phyloP scores from a whole-genome alignment of 225 moss, liverwort and hornwort species.

The Ulota crispa region DNA sequence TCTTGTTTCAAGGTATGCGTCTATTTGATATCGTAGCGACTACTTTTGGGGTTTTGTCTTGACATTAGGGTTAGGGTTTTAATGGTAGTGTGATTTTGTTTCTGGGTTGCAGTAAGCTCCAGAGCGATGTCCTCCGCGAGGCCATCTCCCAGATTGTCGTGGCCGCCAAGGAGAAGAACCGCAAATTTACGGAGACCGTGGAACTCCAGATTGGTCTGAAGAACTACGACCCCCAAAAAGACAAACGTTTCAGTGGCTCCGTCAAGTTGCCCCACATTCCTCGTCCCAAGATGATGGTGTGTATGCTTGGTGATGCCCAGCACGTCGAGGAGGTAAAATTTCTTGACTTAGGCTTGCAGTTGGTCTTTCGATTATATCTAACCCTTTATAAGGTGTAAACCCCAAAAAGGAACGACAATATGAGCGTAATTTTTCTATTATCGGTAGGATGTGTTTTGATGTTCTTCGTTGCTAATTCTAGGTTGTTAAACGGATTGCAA shows the following conservation, averaged over 20 bases:
- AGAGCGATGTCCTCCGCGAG: conserved; percentile 77
- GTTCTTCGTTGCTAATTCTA: too few species aligned
- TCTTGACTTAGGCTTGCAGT: neutral
- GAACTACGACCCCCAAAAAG: conserved; percentile 92
- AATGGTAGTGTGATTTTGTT: neutral
- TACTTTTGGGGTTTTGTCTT: neutral
- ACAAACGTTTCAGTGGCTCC: conserved; percentile 86
- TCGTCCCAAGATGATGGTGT: conserved; percentile 85
- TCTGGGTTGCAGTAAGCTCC: conserved; percentile 66
- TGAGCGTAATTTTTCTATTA: too few species aligned
- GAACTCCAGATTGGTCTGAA: conserved; percentile 90
- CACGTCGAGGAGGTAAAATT: conserved; percentile 71
- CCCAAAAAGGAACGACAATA: fast-evolving
- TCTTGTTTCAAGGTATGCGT: conserved; percentile 27
- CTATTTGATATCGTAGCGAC: neutral
- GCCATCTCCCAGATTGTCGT: conserved; percentile 53
- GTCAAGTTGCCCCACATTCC: conserved; percentile 81
- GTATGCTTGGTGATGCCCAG: conserved; percentile 85
- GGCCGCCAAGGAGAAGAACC: conserved; percentile 70
- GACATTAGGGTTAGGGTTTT: neutral
- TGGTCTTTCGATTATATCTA: fast-evolving
- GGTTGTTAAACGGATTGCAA: too few species aligned
- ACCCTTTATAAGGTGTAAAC: too few species aligned
- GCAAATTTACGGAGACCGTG: conserved; percentile 78
- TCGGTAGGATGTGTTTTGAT: too few species aligned